Evolutionary conservation across 257 asterid species (phyloP).

Genomic region (Solanum chiquidenum): DNA sequence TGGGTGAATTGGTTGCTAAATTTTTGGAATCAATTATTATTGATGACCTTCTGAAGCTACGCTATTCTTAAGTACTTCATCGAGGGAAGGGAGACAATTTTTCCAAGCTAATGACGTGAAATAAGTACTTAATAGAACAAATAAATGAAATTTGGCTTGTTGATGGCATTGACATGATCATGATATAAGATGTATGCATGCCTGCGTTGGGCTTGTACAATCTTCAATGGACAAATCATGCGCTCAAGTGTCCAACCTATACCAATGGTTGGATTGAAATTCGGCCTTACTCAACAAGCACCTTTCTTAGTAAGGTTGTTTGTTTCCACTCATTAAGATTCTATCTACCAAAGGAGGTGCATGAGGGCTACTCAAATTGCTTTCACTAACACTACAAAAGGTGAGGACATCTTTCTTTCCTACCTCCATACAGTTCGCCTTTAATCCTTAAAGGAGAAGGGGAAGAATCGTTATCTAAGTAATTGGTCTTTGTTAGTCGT

Average conservation of each 20-base stretch:
- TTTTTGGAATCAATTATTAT: background rate
- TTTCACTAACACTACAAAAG: background rate
- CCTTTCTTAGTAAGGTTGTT: background rate
- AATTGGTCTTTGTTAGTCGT: background rate
- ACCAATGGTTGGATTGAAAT: background rate
- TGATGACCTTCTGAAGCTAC: background rate
- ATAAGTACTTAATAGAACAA: too few species aligned
- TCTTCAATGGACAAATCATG: background rate
- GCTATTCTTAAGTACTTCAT: background rate
- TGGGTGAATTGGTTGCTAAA: background rate
- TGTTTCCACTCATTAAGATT: background rate
- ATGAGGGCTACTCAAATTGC: background rate
- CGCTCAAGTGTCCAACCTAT: background rate
- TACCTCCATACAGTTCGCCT: background rate
- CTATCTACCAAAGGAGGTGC: background rate
- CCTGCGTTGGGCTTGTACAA: background rate
- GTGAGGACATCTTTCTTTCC: background rate
- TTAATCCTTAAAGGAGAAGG: background rate
- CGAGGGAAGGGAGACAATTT: background rate
- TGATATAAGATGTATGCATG: background rate
- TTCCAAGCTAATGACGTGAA: background rate
- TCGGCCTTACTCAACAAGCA: background rate
- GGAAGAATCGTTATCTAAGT: background rate
- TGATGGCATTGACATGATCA: background rate
- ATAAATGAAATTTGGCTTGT: background rate